Evolutionary conservation across 1,284 basidiomycete genomes (phyloP).

Genomic region (Mycena sp.): DNA sequence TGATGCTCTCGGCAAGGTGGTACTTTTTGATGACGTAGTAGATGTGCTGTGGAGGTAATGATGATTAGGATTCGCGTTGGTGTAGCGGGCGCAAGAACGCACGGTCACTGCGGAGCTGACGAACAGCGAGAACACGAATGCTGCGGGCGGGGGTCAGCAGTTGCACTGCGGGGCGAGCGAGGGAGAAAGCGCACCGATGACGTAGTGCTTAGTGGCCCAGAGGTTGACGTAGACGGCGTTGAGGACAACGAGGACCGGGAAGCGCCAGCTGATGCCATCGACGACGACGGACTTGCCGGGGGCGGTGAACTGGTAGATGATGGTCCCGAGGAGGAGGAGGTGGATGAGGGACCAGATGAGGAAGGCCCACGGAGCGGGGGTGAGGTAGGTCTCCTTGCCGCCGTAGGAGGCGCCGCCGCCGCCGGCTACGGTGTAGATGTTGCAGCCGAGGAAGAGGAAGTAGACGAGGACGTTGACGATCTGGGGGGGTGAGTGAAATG

Average conservation of each 20-base stretch:
- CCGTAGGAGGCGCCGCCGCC: constrained; percentile 54
- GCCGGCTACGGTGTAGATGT: constrained; percentile 85
- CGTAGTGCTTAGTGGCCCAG: constrained; percentile 78
- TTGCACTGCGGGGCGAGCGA: no score
- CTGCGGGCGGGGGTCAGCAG: no score
- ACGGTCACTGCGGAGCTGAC: constrained; percentile 84
- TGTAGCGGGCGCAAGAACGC: constrained; percentile 34
- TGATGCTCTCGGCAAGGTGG: constrained; percentile 69
- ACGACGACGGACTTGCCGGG: constrained; percentile 84
- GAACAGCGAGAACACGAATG: constrained; percentile 63
- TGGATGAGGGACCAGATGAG: constrained; percentile 90
- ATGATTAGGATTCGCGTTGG: not conserved
- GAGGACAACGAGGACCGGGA: constrained; percentile 85
- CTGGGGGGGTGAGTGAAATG: constrained; percentile 41
- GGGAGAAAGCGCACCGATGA: constrained; percentile 56
- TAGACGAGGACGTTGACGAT: constrained; percentile 84
- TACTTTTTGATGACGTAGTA: constrained; percentile 93
- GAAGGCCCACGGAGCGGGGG: constrained; percentile 90
- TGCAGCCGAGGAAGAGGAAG: constrained; percentile 86
- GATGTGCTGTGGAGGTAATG: constrained; percentile 67
- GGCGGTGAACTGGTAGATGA: constrained; percentile 91
- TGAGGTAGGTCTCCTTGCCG: constrained; percentile 88
- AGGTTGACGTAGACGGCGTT: constrained; percentile 89
- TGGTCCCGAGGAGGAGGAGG: constrained; percentile 84
- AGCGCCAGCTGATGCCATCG: constrained; percentile 89